A percentile compares a stretch with the other conserved stretches of the same genome.
Conservation (phyloP, 805 yeast species). For the Komagataella pastoris region DNA sequence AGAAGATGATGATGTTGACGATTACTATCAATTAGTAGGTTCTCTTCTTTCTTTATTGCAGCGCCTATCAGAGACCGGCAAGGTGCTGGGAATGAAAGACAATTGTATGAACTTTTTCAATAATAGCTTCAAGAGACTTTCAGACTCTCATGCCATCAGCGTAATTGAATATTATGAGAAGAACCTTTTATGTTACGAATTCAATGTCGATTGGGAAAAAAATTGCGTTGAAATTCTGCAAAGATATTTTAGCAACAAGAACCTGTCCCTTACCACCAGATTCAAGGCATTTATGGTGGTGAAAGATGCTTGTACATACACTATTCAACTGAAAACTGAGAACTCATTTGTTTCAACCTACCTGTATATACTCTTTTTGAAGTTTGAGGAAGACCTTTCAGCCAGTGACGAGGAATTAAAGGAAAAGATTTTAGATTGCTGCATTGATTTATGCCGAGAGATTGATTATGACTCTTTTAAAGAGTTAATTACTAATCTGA, state of each 20-base stretch:
- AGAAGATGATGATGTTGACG: neutral
- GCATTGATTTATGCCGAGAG: neutral
- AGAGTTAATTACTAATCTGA: neutral
- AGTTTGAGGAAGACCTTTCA: constrained; percentile 6
- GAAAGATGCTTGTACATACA: constrained; percentile 11
- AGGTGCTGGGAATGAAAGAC: constrained; percentile 4
- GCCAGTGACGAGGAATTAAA: neutral
- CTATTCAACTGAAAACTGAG: constrained; percentile 5
- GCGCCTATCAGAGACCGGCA: constrained; percentile 1
- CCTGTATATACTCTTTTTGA: constrained; percentile 6
- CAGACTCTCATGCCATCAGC: constrained; percentile 12
- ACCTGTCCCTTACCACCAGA: constrained; percentile 13
- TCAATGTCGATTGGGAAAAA: constrained; percentile 36
- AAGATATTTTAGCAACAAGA: constrained; percentile 23
- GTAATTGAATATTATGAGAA: constrained; percentile 34
- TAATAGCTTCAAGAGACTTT: constrained; percentile 7
- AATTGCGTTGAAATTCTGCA: constrained; percentile 30
- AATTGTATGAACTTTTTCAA: constrained; percentile 7
- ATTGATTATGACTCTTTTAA: neutral
- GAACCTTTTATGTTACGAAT: constrained; percentile 39
- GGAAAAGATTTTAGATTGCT: neutral
- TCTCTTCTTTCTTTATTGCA: neutral
- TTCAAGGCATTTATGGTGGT: constrained; percentile 17
- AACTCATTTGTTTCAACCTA: constrained; percentile 1
- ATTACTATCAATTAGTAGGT: neutral